Percentiles rank a stretch among this genome's conserved stretches.
Conservation (phyloP, 2,329 filamentous ascomycete genomes). For the Penicillium thymicola region DNA sequence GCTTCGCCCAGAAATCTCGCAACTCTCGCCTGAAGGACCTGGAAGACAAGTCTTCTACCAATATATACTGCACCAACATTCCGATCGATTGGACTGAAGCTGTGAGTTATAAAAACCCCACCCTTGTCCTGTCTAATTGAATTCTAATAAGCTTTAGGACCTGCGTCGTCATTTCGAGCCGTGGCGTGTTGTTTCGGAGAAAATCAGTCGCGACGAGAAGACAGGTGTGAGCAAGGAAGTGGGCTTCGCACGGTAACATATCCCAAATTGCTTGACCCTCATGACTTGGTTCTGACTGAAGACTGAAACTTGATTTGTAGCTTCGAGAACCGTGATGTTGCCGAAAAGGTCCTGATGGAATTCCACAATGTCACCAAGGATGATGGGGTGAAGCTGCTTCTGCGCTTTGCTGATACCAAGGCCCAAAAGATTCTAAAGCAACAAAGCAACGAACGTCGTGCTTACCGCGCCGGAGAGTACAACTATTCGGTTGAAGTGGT, state of each 20-base stretch:
- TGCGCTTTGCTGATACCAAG: constrained; percentile 94
- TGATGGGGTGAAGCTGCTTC: constrained; percentile 80
- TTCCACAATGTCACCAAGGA: constrained; percentile 80
- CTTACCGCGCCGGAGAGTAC: constrained; percentile 95
- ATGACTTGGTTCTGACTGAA: constrained; percentile 3
- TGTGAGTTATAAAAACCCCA: constrained; percentile 51
- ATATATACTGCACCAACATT: constrained; percentile 96
- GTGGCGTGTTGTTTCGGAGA: constrained; percentile 76
- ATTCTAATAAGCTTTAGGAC: constrained; percentile 64
- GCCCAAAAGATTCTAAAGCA: constrained; percentile 96
- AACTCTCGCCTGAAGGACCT: constrained; percentile 97
- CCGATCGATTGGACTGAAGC: constrained; percentile 89
- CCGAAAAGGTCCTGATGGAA: constrained; percentile 80
- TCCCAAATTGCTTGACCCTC: neutral
- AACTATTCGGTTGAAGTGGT: constrained; percentile 56
- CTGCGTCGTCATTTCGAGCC: constrained; percentile 62
- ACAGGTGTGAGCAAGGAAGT: constrained; percentile 89
- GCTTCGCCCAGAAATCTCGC: constrained; percentile 97
- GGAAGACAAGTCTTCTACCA: constrained; percentile 83
- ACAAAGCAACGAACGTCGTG: constrained; percentile 88
- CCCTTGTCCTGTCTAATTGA: constrained; percentile 12
- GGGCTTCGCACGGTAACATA: constrained; percentile 81
- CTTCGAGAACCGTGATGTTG: constrained; percentile 84
- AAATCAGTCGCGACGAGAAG: constrained; percentile 86
- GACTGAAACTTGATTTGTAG: constrained; percentile 47